Conservation (phyloP, 129 eudicot species). For the Tanacetum coccineum region DNA sequence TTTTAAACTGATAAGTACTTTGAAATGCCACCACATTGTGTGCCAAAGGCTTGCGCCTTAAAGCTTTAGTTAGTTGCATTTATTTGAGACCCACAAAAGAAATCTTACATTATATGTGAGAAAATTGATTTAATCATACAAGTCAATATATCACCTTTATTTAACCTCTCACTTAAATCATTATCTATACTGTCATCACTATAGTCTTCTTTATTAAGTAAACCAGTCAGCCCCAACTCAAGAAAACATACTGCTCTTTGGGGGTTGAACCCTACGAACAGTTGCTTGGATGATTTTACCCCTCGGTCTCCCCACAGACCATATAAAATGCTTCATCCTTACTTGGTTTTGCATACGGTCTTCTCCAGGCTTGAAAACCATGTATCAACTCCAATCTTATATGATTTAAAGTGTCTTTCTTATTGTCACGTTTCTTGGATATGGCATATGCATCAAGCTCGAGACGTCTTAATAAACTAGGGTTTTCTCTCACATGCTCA, state of each 20-base stretch:
- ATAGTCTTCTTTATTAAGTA: conserved; percentile 67
- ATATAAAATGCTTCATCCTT: conserved; percentile 69
- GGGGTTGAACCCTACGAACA: conserved; percentile 74
- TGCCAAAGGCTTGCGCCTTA: too few species aligned
- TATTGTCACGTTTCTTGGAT: conserved; percentile 46
- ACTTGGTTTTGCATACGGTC: conserved; percentile 45
- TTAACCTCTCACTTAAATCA: conserved; percentile 74
- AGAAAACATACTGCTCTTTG: conserved; percentile 61
- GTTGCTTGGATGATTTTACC: conserved; percentile 88
- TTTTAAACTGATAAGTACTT: too few species aligned
- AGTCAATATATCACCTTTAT: conserved; percentile 72
- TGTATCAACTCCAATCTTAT: too few species aligned
- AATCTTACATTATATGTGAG: too few species aligned
- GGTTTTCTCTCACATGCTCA: conserved; percentile 88
- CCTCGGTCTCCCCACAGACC: conserved; percentile 84
- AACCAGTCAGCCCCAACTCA: conserved; percentile 79
- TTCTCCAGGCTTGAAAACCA: conserved; percentile 88
- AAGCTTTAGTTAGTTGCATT: too few species aligned
- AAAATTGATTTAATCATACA: conserved; percentile 62
- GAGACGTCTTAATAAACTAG: conserved; percentile 42
- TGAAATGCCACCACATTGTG: too few species aligned
- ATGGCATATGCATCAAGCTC: conserved; percentile 55
- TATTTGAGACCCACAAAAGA: too few species aligned
- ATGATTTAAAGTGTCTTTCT: conserved; percentile 65
- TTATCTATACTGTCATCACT: conserved; percentile 76